Evolutionary conservation across 2,329 filamentous ascomycete genomes (phyloP).

Genomic region (Teratosphaeria pseudoeucalypti): DNA sequence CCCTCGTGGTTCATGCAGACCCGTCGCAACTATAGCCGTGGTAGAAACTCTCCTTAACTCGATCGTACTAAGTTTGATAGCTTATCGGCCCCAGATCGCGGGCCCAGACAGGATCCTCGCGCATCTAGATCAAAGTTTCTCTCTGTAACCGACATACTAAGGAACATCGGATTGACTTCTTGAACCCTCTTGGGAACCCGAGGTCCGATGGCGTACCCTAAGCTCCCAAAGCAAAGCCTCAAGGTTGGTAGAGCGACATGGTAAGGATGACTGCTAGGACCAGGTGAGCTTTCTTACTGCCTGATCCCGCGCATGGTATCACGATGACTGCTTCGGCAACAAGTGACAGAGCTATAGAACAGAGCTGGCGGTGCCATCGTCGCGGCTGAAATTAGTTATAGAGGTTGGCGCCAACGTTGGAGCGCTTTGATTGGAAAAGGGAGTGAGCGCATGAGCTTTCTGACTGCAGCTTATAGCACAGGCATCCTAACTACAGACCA

Average conservation of each 20-base stretch:
- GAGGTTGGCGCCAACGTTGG: background rate
- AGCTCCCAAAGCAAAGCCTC: background rate
- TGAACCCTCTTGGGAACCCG: background rate
- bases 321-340: background rate
- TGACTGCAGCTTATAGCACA: background rate
- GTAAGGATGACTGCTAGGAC: background rate
- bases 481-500: background rate
- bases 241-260: background rate
- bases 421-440: background rate
- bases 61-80: background rate
- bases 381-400: background rate
- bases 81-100: background rate
- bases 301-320: background rate
- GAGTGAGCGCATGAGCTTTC: background rate
- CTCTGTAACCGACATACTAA: background rate
- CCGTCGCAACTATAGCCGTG: background rate
- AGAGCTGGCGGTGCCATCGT: background rate
- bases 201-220: background rate
- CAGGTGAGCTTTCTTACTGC: background rate
- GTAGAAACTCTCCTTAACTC: background rate
- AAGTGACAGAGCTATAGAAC: background rate
- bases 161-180: background rate
- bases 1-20: background rate
- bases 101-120: background rate
- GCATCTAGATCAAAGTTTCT: background rate